Evolutionary conservation across 31 red algal species (phyloP).

Genomic region (Endocladia muricata): DNA sequence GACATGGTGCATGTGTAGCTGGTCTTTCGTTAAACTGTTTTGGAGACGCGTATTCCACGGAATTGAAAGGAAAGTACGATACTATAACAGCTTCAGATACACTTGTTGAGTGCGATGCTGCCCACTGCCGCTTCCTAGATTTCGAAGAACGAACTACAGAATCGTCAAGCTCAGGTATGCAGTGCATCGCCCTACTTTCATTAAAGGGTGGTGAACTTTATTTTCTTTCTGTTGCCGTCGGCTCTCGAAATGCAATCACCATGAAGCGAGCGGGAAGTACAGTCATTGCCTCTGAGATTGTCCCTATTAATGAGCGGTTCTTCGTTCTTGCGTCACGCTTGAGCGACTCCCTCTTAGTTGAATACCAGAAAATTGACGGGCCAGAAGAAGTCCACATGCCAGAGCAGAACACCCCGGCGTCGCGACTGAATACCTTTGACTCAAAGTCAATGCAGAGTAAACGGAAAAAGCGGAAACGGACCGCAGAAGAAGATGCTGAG

Average conservation of each 20-base stretch:
- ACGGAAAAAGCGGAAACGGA: conserved; percentile 29
- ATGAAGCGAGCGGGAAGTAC: conserved; percentile 85
- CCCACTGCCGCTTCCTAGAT: conserved; percentile 76
- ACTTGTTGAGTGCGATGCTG: conserved; percentile 62
- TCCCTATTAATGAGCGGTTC: conserved; percentile 74
- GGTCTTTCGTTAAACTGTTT: conserved; percentile 69
- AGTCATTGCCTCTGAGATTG: conserved; percentile 77
- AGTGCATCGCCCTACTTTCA: conserved; percentile 79
- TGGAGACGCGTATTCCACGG: conserved; percentile 69
- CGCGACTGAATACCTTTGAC: neutral
- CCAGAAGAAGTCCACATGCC: neutral
- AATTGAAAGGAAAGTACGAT: conserved; percentile 60
- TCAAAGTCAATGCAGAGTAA: conserved; percentile 3
- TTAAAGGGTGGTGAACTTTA: conserved; percentile 95
- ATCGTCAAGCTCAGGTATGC: conserved; percentile 13
- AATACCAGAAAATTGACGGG: conserved; percentile 41
- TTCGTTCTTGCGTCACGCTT: conserved; percentile 80
- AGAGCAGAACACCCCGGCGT: neutral
- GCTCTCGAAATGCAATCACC: conserved; percentile 57
- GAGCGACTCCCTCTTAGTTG: conserved; percentile 70
- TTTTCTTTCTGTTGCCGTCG: conserved; percentile 67
- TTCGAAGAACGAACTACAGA: conserved; percentile 39
- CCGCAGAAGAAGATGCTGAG: conserved; percentile 64
- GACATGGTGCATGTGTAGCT: conserved; percentile 56
- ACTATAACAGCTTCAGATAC: conserved; percentile 65